Conservation (phyloP, 345 rosid species). For the Aquilaria malaccensis region DNA sequence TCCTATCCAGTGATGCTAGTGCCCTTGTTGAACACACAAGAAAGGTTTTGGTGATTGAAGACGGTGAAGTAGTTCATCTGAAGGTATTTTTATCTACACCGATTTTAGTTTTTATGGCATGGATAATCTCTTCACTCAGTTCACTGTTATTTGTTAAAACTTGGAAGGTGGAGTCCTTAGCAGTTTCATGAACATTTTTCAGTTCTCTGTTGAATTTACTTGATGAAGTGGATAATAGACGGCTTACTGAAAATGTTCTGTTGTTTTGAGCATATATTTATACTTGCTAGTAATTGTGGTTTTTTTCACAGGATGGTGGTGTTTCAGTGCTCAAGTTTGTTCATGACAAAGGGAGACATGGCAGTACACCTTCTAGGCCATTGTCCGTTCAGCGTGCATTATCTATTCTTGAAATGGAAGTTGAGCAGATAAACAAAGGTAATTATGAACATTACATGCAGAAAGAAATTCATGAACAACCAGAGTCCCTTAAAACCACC, state of each 20-base stretch:
- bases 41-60: constrained; percentile 85
- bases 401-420: constrained; percentile 92
- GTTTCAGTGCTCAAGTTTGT: constrained; percentile 77
- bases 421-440: constrained; percentile 95
- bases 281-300: constrained; percentile 3
- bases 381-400: constrained; percentile 94
- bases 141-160: too few species aligned
- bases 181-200: too few species aligned
- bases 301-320: constrained; percentile 75
- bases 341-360: constrained; percentile 48
- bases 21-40: constrained; percentile 93
- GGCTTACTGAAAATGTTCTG: neutral
- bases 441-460: constrained; percentile 91
- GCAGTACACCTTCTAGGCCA: constrained; percentile 46
- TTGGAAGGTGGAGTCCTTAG: too few species aligned
- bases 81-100: constrained; percentile 40
- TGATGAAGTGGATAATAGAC: neutral
- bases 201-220: neutral
- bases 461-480: constrained; percentile 98
- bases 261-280: neutral
- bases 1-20: constrained; percentile 78
- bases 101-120: neutral
- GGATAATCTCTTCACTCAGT: too few species aligned
- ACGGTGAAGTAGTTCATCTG: constrained; percentile 79
- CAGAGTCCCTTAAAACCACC: constrained; percentile 89